Evolutionary conservation across 345 rosid genomes (phyloP), one percentile per base, ranked within the genome.

Genomic region (Turnera subulata): DNA sequence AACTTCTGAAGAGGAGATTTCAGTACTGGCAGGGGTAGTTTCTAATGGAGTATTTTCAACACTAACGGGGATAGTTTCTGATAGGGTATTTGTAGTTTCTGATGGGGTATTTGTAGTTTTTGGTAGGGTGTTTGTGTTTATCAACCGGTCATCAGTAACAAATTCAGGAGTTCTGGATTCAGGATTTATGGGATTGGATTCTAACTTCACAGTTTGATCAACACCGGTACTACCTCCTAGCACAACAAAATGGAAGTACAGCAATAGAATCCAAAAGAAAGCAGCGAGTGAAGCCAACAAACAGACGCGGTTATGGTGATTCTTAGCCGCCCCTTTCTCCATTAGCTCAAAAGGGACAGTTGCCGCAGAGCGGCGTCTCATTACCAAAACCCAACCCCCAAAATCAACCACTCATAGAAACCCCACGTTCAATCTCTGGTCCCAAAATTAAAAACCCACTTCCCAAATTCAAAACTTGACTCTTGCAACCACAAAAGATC

Each of bases 291-390:
- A 52, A 17, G 67, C 81, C 55, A 86, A 56, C n/a, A 76, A 53
- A 66, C 86, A 86, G 46, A 86, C 64, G 17, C 85, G 79, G 44
- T 71, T 73, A 0, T 73, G 69, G 0, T 80, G 91, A 73, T 62
- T 78, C 43, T 78, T 88, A 40, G 78, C 84, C 29, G 71, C 44
- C 19, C 86, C 86, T 24, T 83, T 88, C 64, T 85, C 90, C 85
- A 73, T 83, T 17, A 58, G 68, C 53, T 76, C 91, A 14, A 58
- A 21, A 6, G 72, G 67, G 52, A 23, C 52, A 61, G 24, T 66
- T 53, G 62, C 78, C 61, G 73, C 68, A 25, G 78, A n/a, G 24
- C 96, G 90, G 66, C 93, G 93, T 74, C 93, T 79, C 84, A 83
- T 88, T 21, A 6, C 52, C 22, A 35, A 50, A 56, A 26, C 42